Conservation (phyloP, 1,284 basidiomycete genomes). For the Cryptococcus sp. region DNA sequence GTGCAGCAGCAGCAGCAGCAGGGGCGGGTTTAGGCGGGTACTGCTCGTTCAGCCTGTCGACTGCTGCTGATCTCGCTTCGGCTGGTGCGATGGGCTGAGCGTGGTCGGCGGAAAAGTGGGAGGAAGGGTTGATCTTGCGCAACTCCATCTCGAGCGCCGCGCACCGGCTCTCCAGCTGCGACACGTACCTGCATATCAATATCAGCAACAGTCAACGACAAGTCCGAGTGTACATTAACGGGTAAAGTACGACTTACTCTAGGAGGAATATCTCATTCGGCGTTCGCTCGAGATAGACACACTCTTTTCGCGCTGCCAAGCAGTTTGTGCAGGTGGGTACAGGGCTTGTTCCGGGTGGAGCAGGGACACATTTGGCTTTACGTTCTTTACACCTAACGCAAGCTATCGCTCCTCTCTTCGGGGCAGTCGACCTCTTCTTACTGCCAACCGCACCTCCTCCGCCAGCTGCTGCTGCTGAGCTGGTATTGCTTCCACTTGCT, state of each 20-base stretch:
- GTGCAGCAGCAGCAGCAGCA: neutral
- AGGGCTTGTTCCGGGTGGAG: constrained; percentile 25
- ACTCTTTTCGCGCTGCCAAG: constrained; percentile 25
- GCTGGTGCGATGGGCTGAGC: constrained; percentile 9
- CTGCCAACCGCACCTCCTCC: neutral
- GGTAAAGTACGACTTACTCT: constrained; percentile 20
- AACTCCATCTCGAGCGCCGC: constrained; percentile 32
- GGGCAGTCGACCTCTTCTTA: constrained; percentile 20
- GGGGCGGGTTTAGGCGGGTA: constrained; percentile 18
- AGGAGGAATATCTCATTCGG: constrained; percentile 36
- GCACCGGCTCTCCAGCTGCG: constrained; percentile 31
- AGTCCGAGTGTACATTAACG: neutral
- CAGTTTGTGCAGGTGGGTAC: constrained; percentile 35
- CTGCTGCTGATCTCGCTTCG: constrained; percentile 25
- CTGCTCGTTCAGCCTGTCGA: constrained; percentile 25
- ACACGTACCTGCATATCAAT: constrained; percentile 25
- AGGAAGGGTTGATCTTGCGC: constrained; percentile 21
- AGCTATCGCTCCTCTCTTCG: constrained; percentile 32
- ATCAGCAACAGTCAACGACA: constrained; percentile 1
- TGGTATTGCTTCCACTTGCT: neutral
- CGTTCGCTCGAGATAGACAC: constrained; percentile 33
- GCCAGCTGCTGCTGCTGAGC: neutral
- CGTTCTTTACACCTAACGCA: constrained; percentile 37
- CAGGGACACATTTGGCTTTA: constrained; percentile 37
- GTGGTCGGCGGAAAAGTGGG: constrained; percentile 22